These are phyloP conservation scores for Crotalaria pallida DNA, from an alignment of 306 rosid genomes.

Conservation along the genomic window DNA sequence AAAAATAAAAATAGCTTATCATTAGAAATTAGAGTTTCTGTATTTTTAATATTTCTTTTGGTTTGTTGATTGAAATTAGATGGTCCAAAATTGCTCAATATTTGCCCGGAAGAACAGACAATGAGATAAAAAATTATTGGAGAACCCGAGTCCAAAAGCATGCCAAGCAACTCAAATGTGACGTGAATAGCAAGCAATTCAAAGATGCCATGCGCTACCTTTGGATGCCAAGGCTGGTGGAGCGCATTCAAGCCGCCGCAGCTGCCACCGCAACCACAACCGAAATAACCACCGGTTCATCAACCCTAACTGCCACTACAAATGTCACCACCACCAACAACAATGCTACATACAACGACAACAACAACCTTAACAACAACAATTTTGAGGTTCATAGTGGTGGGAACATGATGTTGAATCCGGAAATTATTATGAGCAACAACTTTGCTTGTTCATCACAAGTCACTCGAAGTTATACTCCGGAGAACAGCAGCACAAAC, in stretches of 20 bases:
- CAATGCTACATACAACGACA: neutral
- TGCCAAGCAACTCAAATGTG: conserved; percentile 96
- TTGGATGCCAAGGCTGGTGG: conserved; percentile 95
- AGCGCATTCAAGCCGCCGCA: conserved; percentile 80
- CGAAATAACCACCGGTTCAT: neutral
- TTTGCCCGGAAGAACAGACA: conserved; percentile 87
- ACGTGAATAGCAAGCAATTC: conserved; percentile 95
- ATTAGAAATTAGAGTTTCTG: neutral
- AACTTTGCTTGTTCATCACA: conserved; percentile 25
- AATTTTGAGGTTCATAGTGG: conserved; percentile 24
- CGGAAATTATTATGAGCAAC: conserved; percentile 25
- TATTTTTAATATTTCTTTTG: neutral
- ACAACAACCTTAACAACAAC: conserved; percentile 19
- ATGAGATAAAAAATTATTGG: conserved; percentile 94
- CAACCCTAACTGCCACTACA: neutral
- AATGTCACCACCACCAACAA: neutral
- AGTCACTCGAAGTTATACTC: conserved; percentile 43
- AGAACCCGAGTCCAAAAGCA: conserved; percentile 95
- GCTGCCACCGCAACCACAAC: conserved; percentile 10
- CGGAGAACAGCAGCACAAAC: conserved; percentile 72
- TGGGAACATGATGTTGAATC: conserved; percentile 31
- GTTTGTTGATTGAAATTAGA: conserved; percentile 19
- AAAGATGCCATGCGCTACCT: conserved; percentile 94
- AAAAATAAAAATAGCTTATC: too few relatives aligned
- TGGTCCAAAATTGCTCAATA: conserved; percentile 98